These are phyloP conservation scores for Didymella exigua DNA, from an alignment of 2,329 filamentous ascomycete species.

Conservation along the genomic window DNA sequence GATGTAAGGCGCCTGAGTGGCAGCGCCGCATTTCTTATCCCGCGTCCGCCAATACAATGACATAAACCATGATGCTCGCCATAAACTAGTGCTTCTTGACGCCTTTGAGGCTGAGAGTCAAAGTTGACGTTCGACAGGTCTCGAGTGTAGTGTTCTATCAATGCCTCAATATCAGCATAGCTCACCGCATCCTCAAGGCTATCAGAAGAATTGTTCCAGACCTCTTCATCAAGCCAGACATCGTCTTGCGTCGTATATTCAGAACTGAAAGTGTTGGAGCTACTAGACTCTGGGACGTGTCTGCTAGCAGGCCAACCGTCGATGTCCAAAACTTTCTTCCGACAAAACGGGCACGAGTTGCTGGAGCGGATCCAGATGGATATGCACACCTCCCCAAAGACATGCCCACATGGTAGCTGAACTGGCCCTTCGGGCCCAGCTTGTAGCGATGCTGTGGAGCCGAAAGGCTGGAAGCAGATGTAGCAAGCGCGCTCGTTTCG, in stretches of 20 bases:
- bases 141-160: not conserved
- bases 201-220: not conserved
- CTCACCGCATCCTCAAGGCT: not conserved
- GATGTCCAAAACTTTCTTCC: constrained; percentile 1
- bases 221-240: constrained; percentile 5
- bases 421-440: constrained; percentile 15
- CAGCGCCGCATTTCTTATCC: not conserved
- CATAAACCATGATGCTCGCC: not conserved
- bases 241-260: not conserved
- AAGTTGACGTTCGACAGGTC: not conserved
- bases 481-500: constrained; percentile 11
- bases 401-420: constrained; percentile 22
- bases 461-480: constrained; percentile 22
- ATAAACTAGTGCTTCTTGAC: not conserved
- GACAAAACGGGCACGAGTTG: constrained; percentile 25
- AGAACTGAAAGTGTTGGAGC: not conserved
- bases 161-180: not conserved
- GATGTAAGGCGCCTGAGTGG: not conserved
- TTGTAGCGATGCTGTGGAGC: not conserved
- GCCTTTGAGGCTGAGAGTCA: not conserved
- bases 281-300: not conserved
- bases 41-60: not conserved
- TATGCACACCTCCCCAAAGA: constrained; percentile 24
- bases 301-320: not conserved
- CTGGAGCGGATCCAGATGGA: constrained; percentile 14